Percentiles rank a stretch among this genome's conserved stretches.
Conservation (phyloP, 1,284 basidiomycete species). For the Cryptococcus maquisensis region DNA sequence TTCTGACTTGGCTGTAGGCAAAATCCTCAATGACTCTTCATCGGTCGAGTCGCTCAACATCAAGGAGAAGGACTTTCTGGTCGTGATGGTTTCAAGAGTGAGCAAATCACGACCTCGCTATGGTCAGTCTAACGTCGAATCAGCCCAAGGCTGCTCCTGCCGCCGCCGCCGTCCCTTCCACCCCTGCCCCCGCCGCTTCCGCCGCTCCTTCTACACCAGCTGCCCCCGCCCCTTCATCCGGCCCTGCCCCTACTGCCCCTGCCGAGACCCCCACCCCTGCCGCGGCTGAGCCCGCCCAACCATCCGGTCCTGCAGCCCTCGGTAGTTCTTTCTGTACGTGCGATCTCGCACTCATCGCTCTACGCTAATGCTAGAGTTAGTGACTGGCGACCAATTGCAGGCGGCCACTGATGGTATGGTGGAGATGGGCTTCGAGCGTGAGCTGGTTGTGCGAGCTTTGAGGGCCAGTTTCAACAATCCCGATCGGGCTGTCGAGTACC, state of each 20-base stretch:
- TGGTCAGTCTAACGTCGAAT: conserved; percentile 5
- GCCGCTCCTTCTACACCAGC: conserved; percentile 41
- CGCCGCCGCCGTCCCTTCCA: conserved; percentile 45
- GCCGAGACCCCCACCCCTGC: conserved; percentile 25
- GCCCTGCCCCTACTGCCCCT: conserved; percentile 35
- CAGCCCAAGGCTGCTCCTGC: conserved; percentile 50
- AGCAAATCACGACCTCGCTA: conserved; percentile 16
- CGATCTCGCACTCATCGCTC: background rate
- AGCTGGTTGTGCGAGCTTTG: conserved; percentile 79
- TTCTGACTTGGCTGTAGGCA: conserved; percentile 57
- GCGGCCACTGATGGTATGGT: conserved; percentile 73
- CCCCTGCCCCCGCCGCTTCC: conserved; percentile 34
- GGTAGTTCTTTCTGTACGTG: conserved; percentile 26
- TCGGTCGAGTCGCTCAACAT: conserved; percentile 83
- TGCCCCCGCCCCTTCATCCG: conserved; percentile 40
- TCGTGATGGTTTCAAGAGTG: conserved; percentile 97
- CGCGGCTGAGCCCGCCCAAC: conserved; percentile 34
- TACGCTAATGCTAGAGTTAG: conserved; percentile 15
- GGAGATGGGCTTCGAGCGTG: conserved; percentile 91
- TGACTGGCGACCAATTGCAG: conserved; percentile 73
- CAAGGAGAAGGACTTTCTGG: conserved; percentile 98
- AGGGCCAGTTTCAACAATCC: conserved; percentile 97
- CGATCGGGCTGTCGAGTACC: conserved; percentile 94
- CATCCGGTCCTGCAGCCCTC: conserved; percentile 17
- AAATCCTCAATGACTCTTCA: conserved; percentile 86